Conservation (phyloP, 441 rosid species). For the Croton setiger region DNA sequence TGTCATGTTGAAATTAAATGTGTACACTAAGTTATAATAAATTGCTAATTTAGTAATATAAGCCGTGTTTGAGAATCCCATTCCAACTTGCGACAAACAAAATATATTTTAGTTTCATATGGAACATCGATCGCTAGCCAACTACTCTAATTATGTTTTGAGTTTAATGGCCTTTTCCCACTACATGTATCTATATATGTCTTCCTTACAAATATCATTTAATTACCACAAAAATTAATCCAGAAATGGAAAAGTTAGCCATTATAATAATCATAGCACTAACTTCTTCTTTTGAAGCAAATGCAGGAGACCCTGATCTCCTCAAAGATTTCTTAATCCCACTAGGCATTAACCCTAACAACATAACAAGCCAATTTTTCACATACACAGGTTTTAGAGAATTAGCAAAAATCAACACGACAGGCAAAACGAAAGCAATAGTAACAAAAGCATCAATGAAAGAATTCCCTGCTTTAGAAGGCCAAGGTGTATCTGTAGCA, state of each 20-base stretch:
- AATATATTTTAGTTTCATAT: background rate
- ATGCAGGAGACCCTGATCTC: conserved; percentile 29
- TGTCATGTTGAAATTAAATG: too few relatives aligned
- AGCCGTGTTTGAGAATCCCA: background rate
- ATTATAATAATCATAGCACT: background rate
- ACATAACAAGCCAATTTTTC: conserved; percentile 16
- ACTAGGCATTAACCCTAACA: background rate
- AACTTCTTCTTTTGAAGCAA: background rate
- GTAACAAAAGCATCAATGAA: conserved; percentile 21
- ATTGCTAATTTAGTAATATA: too few relatives aligned
- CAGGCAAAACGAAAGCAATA: conserved; percentile 9
- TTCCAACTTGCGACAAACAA: background rate
- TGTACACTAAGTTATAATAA: too few relatives aligned
- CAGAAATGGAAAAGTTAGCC: conserved; percentile 12
- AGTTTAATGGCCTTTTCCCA: too few relatives aligned
- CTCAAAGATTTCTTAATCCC: conserved; percentile 25
- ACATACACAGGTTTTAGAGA: conserved; percentile 24
- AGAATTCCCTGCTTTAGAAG: conserved; percentile 27
- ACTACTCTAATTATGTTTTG: background rate
- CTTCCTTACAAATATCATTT: background rate
- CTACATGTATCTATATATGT: background rate
- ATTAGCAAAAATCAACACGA: conserved; percentile 1
- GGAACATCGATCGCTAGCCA: conserved; percentile 16
- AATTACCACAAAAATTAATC: background rate
- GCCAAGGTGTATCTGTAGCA: conserved; percentile 26